These are phyloP conservation scores for Claviceps sorghi DNA, from an alignment of 2,329 filamentous ascomycete genomes.

Conservation along the genomic window DNA sequence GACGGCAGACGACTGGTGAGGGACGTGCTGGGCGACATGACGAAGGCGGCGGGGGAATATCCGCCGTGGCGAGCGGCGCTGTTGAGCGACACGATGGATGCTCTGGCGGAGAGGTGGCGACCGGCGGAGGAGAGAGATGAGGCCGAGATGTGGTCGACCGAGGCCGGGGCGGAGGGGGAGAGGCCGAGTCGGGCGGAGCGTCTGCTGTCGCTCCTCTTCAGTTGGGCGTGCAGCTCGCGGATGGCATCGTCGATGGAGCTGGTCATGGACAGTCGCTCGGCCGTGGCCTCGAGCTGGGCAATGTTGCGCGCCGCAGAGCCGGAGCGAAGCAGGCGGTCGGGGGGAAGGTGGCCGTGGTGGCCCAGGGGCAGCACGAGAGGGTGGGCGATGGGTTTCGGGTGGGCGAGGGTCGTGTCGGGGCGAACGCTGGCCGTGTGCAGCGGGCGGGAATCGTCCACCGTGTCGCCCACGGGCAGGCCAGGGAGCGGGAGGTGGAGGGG, in stretches of 20 bases:
- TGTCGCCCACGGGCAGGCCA: no score
- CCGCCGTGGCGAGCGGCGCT: conserved; percentile 51
- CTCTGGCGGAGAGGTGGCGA: conserved; percentile 32
- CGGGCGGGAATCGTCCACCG: conserved; percentile 13
- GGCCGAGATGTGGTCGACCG: conserved; percentile 1
- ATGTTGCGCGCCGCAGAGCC: conserved; percentile 53
- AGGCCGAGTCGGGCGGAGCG: conserved; percentile 46
- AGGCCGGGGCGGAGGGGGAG: conserved; percentile 14
- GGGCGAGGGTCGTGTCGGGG: conserved; percentile 28
- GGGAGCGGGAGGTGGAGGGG: no score
- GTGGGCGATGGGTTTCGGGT: conserved; percentile 32
- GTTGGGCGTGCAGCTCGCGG: conserved; percentile 53
- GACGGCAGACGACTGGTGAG: conserved; percentile 41
- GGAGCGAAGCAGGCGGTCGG: conserved; percentile 46
- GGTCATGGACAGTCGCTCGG: conserved; percentile 58
- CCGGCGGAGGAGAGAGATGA: conserved; percentile 15
- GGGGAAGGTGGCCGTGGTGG: conserved; percentile 31
- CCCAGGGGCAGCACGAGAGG: conserved; percentile 31
- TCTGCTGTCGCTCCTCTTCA: conserved; percentile 55
- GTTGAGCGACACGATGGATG: conserved; percentile 58
- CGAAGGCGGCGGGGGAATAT: conserved; percentile 52
- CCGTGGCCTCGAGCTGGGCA: conserved; percentile 58
- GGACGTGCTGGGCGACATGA: conserved; percentile 53
- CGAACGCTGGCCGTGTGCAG: conserved; percentile 24
- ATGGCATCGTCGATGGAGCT: conserved; percentile 70